Conservation (phyloP, 805 yeast species). For the Saitoella complicata region DNA sequence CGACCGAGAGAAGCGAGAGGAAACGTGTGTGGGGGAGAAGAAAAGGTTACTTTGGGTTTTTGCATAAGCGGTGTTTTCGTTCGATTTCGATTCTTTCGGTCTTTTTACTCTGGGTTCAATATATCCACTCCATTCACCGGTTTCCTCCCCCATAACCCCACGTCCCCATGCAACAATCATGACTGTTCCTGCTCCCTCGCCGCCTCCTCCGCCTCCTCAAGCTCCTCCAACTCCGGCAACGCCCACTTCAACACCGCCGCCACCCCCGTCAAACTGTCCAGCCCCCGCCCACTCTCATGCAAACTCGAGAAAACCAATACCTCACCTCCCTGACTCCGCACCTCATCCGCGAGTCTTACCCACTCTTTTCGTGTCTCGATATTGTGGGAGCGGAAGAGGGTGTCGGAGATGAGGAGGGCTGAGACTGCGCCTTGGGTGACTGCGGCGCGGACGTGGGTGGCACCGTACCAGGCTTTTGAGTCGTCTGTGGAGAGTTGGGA, state of each 20-base stretch:
- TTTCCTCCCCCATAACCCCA: background rate
- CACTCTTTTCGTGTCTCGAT: slow-evolving; percentile 50
- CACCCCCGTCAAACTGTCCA: slow-evolving; percentile 77
- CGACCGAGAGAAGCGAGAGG: too few relatives aligned
- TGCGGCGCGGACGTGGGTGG: slow-evolving; percentile 59
- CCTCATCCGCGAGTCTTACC: slow-evolving; percentile 49
- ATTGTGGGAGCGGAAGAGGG: slow-evolving; percentile 66
- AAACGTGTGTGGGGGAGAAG: too few relatives aligned
- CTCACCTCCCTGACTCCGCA: slow-evolving; percentile 56
- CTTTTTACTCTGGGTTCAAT: slow-evolving; percentile 1
- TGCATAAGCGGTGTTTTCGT: too few relatives aligned
- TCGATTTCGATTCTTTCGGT: too few relatives aligned
- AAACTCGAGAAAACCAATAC: slow-evolving; percentile 65
- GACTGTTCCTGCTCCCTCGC: slow-evolving; percentile 8
- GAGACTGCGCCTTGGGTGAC: slow-evolving; percentile 62
- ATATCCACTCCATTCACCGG: background rate
- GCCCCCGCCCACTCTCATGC: slow-evolving; percentile 80
- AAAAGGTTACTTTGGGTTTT: too few relatives aligned
- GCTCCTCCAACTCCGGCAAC: slow-evolving; percentile 44
- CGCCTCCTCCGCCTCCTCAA: slow-evolving; percentile 40
- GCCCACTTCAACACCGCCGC: slow-evolving; percentile 81
- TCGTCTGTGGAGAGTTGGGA: slow-evolving; percentile 62
- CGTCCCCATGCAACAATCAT: background rate
- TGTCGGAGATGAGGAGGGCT: slow-evolving; percentile 60
- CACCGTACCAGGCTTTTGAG: slow-evolving; percentile 85